Conservation (phyloP, 176 grass and related monocot genomes). For the Bromus sterilis region DNA sequence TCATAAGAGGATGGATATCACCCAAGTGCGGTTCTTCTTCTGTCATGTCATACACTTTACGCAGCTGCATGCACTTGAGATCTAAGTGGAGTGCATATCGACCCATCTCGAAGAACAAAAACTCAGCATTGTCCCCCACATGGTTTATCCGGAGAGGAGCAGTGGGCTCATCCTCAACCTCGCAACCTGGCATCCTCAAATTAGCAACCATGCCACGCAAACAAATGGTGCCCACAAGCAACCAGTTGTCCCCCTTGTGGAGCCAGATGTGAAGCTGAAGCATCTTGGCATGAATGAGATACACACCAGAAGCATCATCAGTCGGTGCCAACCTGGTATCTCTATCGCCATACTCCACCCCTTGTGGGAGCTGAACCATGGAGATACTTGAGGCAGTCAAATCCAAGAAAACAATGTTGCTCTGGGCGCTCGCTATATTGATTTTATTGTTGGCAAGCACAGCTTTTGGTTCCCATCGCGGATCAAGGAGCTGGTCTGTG, state of each 20-base stretch:
- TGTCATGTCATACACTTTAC: background rate
- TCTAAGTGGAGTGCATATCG: background rate
- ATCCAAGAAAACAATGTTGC: background rate
- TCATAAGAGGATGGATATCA: too few relatives aligned
- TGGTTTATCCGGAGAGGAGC: background rate
- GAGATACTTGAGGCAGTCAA: background rate
- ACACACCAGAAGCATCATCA: background rate
- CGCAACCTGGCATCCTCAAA: background rate
- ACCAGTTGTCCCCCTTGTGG: background rate
- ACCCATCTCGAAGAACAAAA: background rate
- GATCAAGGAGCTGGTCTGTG: background rate
- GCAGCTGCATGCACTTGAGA: background rate
- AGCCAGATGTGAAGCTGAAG: background rate
- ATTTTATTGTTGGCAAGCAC: background rate
- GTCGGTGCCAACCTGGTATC: background rate
- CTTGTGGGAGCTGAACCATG: background rate
- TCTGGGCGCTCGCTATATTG: background rate
- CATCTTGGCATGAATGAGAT: background rate
- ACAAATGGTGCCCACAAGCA: background rate
- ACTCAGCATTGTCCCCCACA: background rate
- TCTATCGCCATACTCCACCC: background rate
- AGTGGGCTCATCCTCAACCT: background rate
- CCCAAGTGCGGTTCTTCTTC: too few relatives aligned
- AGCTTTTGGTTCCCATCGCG: background rate
- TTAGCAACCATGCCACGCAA: background rate